phyloP scores from a whole-genome alignment of 2,329 filamentous ascomycete species.

The Arthrobotrys musiformis region DNA sequence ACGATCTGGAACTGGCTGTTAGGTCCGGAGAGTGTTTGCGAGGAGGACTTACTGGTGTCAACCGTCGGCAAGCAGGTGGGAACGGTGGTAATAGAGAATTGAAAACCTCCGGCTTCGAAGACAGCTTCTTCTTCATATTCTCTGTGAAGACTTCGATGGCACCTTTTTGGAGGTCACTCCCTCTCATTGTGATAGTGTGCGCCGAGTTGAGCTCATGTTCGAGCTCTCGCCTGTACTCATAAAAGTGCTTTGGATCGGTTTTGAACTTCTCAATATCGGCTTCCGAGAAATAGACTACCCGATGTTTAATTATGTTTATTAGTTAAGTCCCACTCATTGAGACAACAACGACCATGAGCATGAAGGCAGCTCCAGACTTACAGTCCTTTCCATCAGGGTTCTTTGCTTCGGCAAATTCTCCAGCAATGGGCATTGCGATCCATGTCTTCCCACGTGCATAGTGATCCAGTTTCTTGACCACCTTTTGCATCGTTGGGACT shows the following conservation, averaged over 20 bases:
- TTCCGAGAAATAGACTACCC: conserved; percentile 49
- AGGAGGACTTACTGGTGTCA: conserved; percentile 61
- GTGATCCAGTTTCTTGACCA: conserved; percentile 67
- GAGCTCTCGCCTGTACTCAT: conserved; percentile 55
- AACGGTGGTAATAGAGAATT: conserved; percentile 41
- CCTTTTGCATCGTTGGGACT: conserved; percentile 66
- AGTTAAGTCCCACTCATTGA: background rate
- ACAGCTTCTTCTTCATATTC: conserved; percentile 41
- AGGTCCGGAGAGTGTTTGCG: background rate
- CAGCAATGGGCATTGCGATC: conserved; percentile 61
- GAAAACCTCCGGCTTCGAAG: conserved; percentile 39
- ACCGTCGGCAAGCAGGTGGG: conserved; percentile 56
- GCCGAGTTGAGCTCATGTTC: conserved; percentile 57
- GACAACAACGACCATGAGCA: background rate
- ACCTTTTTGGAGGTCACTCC: conserved; percentile 52
- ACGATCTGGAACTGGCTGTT: conserved; percentile 52
- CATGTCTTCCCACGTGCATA: conserved; percentile 60
- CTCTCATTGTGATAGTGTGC: conserved; percentile 56
- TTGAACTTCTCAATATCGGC: conserved; percentile 57
- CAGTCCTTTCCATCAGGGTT: conserved; percentile 61
- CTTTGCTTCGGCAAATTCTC: conserved; percentile 60
- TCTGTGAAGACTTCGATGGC: conserved; percentile 21
- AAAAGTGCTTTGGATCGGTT: conserved; percentile 52
- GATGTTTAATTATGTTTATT: background rate
- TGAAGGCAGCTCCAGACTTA: conserved; percentile 52